Percentiles rank a stretch among this genome's conserved stretches.
phyloP scores from a whole-genome alignment of 306 rosid genomes.

The Sechiopsis laciniata region DNA sequence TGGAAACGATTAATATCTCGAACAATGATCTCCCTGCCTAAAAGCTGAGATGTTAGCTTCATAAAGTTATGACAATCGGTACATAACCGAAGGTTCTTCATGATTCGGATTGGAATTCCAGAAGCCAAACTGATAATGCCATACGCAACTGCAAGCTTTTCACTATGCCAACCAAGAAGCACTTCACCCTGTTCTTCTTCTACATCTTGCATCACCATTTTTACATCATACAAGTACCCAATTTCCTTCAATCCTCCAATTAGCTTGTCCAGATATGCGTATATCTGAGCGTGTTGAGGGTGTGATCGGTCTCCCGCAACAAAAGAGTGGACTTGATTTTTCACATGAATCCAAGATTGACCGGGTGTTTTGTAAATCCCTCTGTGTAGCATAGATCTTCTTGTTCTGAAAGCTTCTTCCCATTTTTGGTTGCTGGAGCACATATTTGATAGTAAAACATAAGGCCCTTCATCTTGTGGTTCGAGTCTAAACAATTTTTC shows the following conservation, averaged over 20 bases:
- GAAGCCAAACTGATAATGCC: slow-evolving; percentile 44
- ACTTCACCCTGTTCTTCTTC: slow-evolving; percentile 74
- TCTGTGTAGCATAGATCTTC: slow-evolving; percentile 62
- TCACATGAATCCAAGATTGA: slow-evolving; percentile 76
- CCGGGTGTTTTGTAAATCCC: slow-evolving; percentile 68
- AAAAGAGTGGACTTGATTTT: slow-evolving; percentile 56
- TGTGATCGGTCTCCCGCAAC: slow-evolving; percentile 57
- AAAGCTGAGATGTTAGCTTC: slow-evolving; percentile 60
- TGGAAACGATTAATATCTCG: slow-evolving; percentile 70
- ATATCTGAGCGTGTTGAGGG: slow-evolving; percentile 40
- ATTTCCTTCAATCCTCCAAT: slow-evolving; percentile 64
- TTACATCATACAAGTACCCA: slow-evolving; percentile 49
- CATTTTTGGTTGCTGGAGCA: slow-evolving; percentile 49
- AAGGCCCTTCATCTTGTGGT: slow-evolving; percentile 60
- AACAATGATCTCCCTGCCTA: slow-evolving; percentile 52
- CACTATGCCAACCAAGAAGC: slow-evolving; percentile 64
- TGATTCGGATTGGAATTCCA: slow-evolving; percentile 50
- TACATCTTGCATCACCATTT: slow-evolving; percentile 59
- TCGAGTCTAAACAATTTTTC: slow-evolving; percentile 50
- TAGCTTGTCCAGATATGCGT: slow-evolving; percentile 46
- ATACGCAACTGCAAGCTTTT: slow-evolving; percentile 57
- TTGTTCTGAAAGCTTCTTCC: slow-evolving; percentile 65
- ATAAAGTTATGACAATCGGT: slow-evolving; percentile 64
- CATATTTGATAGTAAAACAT: slow-evolving; percentile 61
- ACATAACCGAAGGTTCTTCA: slow-evolving; percentile 69